These are phyloP conservation scores for Salinomyces thailandicus DNA, from an alignment of 2,329 filamentous ascomycete species.

Conservation along the genomic window DNA sequence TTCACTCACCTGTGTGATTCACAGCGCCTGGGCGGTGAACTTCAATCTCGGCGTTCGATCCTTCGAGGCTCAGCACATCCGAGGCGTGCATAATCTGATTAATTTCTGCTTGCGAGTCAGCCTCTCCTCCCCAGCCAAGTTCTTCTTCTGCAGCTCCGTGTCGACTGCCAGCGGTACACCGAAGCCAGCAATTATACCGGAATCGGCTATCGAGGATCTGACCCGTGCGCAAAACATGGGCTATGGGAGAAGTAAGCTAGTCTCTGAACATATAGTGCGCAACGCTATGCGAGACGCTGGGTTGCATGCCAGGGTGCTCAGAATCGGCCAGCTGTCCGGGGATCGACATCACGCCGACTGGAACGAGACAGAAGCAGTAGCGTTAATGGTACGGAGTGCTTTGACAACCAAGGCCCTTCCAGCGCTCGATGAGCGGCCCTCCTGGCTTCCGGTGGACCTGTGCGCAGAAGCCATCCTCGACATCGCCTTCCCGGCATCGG, in stretches of 20 bases:
- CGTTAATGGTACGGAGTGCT: conserved; percentile 33
- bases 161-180: conserved; percentile 42
- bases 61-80: conserved; percentile 25
- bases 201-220: conserved; percentile 21
- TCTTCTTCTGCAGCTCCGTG: conserved; percentile 32
- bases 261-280: conserved; percentile 25
- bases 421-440: conserved; percentile 25
- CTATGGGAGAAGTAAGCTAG: conserved; percentile 31
- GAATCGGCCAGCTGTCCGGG: conserved; percentile 21
- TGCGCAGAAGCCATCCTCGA: conserved; percentile 29
- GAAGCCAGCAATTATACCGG: conserved; percentile 24
- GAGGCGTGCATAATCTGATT: conserved; percentile 19
- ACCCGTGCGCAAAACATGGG: conserved; percentile 23
- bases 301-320: conserved; percentile 17
- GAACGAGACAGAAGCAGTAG: conserved; percentile 35
- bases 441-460: conserved; percentile 37
- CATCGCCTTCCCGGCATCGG: conserved; percentile 11
- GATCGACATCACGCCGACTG: conserved; percentile 22
- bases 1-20: conserved; percentile 22
- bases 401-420: conserved; percentile 30
- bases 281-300: conserved; percentile 15
- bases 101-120: conserved; percentile 17
- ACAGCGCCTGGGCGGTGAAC: conserved; percentile 31
- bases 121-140: conserved; percentile 27
- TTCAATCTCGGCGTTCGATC: conserved; percentile 28